These are phyloP conservation scores for Dalbergia oliveri DNA, from an alignment of 306 rosid genomes.

Conservation along the genomic window DNA sequence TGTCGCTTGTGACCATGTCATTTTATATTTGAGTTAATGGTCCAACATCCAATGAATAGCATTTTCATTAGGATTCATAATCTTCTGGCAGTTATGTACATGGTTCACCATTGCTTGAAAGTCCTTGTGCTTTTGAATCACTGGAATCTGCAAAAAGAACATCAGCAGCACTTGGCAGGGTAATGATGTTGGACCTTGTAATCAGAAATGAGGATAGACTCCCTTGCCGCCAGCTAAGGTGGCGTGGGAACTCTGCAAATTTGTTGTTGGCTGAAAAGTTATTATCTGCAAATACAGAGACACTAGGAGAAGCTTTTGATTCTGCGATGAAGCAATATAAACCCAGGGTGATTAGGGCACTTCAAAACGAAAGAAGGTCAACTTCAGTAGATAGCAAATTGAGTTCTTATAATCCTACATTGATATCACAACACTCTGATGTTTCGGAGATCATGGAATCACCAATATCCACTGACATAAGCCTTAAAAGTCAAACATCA, in stretches of 20 bases:
- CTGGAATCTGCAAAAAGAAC: conserved; percentile 70
- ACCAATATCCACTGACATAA: conserved; percentile 57
- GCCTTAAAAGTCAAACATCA: conserved; percentile 57
- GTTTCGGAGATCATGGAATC: conserved; percentile 70
- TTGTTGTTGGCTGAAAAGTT: conserved; percentile 76
- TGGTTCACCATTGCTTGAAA: conserved; percentile 90
- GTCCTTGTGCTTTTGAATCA: conserved; percentile 75
- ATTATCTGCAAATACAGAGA: conserved; percentile 57
- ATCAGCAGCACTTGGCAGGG: conserved; percentile 88
- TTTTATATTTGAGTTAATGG: conserved; percentile 1
- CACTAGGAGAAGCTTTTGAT: conserved; percentile 66
- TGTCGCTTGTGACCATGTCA: neutral
- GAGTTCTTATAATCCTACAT: conserved; percentile 54
- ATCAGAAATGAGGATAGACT: conserved; percentile 98
- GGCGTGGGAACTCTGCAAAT: conserved; percentile 96
- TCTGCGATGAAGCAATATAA: conserved; percentile 63
- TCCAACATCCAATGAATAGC: neutral
- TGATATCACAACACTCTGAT: conserved; percentile 65
- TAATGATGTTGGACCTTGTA: conserved; percentile 86
- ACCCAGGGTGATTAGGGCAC: conserved; percentile 57
- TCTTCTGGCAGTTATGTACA: conserved; percentile 78
- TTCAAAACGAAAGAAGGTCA: conserved; percentile 77
- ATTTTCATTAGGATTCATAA: conserved; percentile 36
- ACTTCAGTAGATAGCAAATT: conserved; percentile 63
- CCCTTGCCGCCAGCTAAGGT: conserved; percentile 86